Evolutionary conservation across 2,329 filamentous ascomycete genomes (phyloP), one percentile per base, ranked within the genome.

Genomic region (Fusarium robinianum): DNA sequence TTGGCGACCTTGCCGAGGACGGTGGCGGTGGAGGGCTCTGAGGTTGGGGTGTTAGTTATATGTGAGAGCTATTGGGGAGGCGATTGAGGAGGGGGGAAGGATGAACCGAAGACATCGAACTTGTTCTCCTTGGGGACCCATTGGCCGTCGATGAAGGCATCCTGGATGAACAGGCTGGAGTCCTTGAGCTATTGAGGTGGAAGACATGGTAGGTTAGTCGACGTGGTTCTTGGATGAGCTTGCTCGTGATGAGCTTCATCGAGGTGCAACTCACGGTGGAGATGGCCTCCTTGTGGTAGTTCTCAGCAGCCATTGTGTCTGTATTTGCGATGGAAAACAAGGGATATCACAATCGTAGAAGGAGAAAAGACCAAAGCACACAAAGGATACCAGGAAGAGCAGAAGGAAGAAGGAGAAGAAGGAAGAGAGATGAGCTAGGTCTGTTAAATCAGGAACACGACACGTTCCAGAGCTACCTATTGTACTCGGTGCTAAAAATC

Each of bases 51-150:
- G 29, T 58, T 29, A 56, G 46, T 25, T 49, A 41, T 5, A n/a
- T 6, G 11, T 2, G 7, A 16, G 2, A 9, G 17, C 5, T 24
- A 43, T 57, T 31, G 40, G 16, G 26, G 10, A 14, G 21, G 5
- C 3, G 17, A 8, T 8, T 6, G 34, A 6, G 14, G 37, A 8
- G 14, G 27, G 8, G 9, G 11, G n/a, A 18, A 9, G 11, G 5
- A 57, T 57, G 40, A 29, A 61, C 58, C 58, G 23, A 62, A 62
- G 18, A 62, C 59, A 15, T 62, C 59, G 7, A 62, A 62, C 39
- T 60, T 62, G 45, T 58, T 58, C n/a, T 62, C 57, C 44, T 62
- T 62, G 40, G 55, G 14, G 17, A 59, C 57, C 59, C 59, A 62
- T 51, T 59, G 46, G 11, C 59, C 59, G 27, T 62, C 55, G 12